These are phyloP conservation scores for Malus hybrid DNA, from an alignment of 331 rosid genomes.

Conservation along the genomic window DNA sequence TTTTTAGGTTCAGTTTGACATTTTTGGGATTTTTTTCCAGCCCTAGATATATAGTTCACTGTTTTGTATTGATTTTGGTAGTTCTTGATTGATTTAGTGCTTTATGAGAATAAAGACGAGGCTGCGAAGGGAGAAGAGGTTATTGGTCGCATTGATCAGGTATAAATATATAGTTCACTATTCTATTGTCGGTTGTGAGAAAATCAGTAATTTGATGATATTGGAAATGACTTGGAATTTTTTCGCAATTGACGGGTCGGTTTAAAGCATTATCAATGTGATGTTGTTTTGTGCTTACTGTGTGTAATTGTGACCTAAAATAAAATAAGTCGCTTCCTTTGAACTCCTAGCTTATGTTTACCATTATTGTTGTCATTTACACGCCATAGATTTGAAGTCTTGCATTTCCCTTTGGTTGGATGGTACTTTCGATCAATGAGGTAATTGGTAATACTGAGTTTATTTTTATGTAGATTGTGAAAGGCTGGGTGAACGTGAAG, in stretches of 20 bases:
- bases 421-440: not conserved
- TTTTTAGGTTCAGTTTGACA: too few species aligned
- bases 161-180: not conserved
- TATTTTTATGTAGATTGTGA: slow-evolving; percentile 47
- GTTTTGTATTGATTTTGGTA: slow-evolving; percentile 3
- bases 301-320: not conserved
- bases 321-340: too few species aligned
- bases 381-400: not conserved
- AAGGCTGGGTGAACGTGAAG: slow-evolving; percentile 71
- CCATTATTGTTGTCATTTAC: too few species aligned
- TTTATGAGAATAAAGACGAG: slow-evolving; percentile 68
- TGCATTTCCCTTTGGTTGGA: not conserved
- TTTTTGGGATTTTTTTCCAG: too few species aligned
- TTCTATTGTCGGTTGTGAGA: not conserved
- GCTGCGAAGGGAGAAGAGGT: slow-evolving; percentile 59
- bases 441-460: not conserved
- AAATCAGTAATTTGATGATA: not conserved
- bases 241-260: not conserved
- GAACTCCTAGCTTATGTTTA: too few species aligned
- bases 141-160: slow-evolving; percentile 66
- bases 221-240: not conserved
- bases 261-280: not conserved
- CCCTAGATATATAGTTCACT: too few species aligned
- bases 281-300: not conserved
- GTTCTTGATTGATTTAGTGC: slow-evolving; percentile 74